Evolutionary conservation across 2,329 filamentous ascomycete genomes (phyloP).

Genomic region (Thielaviopsis populi): DNA sequence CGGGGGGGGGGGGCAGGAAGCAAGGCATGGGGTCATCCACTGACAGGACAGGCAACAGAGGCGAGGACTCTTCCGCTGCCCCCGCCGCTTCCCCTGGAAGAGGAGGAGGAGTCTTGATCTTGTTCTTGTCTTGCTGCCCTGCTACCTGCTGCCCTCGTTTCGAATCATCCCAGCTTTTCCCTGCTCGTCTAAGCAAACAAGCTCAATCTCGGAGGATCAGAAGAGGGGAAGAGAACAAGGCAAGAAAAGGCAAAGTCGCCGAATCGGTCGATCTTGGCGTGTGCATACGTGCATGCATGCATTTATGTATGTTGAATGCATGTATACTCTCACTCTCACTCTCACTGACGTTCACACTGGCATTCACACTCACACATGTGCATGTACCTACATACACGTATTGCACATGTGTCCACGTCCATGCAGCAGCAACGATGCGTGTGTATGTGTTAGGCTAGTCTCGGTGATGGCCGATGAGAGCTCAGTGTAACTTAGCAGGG

Average conservation of each 20-base stretch:
- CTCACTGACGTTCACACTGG: no score
- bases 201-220: not conserved
- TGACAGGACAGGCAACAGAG: no score
- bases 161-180: not conserved
- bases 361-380: no score
- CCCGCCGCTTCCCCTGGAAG: no score
- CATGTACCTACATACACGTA: not conserved
- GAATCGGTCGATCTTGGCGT: not conserved
- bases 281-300: not conserved
- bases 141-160: not conserved
- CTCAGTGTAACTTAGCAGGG: not conserved
- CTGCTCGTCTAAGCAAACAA: not conserved
- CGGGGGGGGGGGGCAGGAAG: no score
- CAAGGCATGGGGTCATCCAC: no score
- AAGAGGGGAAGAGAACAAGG: not conserved
- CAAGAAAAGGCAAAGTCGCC: not conserved
- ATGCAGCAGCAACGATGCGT: no score
- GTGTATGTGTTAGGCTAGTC: not conserved
- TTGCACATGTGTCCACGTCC: not conserved
- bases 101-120: not conserved
- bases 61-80: no score
- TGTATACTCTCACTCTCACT: not conserved
- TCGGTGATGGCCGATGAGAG: not conserved
- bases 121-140: not conserved
- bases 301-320: not conserved